A percentile compares a stretch with the other conserved stretches of the same genome.
These are phyloP conservation scores for Trifolium subterraneum DNA, from an alignment of 306 rosid species.

Conservation along the genomic window DNA sequence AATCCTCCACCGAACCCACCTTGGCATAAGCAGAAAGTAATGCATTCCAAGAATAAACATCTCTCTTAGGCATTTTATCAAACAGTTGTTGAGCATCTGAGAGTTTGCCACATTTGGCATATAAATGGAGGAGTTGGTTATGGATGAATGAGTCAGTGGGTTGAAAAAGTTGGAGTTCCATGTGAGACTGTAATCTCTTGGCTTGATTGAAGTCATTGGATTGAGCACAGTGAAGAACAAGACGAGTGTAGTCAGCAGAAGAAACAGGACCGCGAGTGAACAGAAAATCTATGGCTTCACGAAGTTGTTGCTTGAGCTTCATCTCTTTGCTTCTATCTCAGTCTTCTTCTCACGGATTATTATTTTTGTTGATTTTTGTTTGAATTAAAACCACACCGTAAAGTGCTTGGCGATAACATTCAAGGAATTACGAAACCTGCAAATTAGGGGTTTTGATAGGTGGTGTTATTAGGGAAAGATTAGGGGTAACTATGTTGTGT, in stretches of 20 bases:
- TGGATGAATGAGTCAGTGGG: slow-evolving; percentile 61
- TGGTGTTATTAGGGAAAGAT: no score
- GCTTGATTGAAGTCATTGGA: slow-evolving; percentile 61
- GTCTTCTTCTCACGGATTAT: no score
- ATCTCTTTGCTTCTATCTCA: slow-evolving; percentile 7
- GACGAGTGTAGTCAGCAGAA: slow-evolving; percentile 62
- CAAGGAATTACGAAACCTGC: no score
- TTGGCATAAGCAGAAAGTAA: slow-evolving; percentile 62
- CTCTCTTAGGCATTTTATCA: slow-evolving; percentile 58
- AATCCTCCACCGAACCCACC: slow-evolving; percentile 43
- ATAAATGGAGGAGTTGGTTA: slow-evolving; percentile 62
- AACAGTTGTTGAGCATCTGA: slow-evolving; percentile 58
- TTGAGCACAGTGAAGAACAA: slow-evolving; percentile 65
- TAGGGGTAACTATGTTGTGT: no score
- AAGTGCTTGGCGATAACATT: no score
- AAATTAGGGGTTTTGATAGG: no score
- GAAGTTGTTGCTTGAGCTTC: slow-evolving; percentile 55
- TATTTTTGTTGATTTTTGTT: no score
- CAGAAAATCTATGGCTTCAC: slow-evolving; percentile 53
- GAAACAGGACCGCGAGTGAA: slow-evolving; percentile 56
- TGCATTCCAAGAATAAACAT: slow-evolving; percentile 67
- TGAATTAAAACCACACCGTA: no score
- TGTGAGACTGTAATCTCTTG: slow-evolving; percentile 70
- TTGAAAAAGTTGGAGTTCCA: slow-evolving; percentile 64
- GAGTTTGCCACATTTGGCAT: slow-evolving; percentile 59